Base-by-base conservation (phyloP, 2,329 filamentous ascomycete genomes). In the Plectosphaerella cucumerina region DNA sequence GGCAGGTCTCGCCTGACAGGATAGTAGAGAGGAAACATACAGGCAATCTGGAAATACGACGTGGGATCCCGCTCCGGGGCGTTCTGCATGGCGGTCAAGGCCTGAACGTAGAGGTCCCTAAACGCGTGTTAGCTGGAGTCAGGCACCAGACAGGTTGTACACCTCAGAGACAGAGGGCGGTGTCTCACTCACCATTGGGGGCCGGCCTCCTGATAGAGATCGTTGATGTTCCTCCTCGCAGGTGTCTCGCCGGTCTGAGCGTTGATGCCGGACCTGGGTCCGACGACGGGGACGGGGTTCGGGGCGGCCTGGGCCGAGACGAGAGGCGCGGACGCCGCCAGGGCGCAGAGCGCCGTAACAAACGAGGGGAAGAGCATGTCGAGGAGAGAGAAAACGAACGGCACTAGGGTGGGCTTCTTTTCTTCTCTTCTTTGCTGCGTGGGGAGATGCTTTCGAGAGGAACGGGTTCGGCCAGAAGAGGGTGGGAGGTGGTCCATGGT, bases 31-130 rank as follows among this genome's bases (percentile, higher is more conserved):
- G 14, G 3, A 21, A 15, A 12, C 72, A 51, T 62, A 78, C 85
- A 81, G 42, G 80, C 73, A 50, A 87, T 71, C 60, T 83, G 76
- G 59, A 84, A 87, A 65, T 78, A 87, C 0, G 83, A 85, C 21
- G 80, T 65, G 52, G 68, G 65, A 12, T 59, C 54, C 8, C 63
- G 66, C 60, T 82, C 77, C 53, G 78, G 68, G 49, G 74, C 71
- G 43, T 66, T 63, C 61, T 81, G 76, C 62, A 85, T 80, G 51
- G 73, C 72, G 53, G 73, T 68, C 55, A 87, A 72, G 20, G 80
- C 81, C 23, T 84, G 73, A 11, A 87, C 64, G 61, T 80, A 86
- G 43, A 87, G 66, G 63, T 85, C 55, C 55, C 55, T 57, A 20
- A 2, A 23, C 8, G n/a, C 12, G 9, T 31, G 35, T 55, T 18